A percentile compares a stretch with the other conserved stretches of the same genome.
Evolutionary conservation across 306 rosid species (phyloP).

Genomic region (Lotus japonicus): DNA sequence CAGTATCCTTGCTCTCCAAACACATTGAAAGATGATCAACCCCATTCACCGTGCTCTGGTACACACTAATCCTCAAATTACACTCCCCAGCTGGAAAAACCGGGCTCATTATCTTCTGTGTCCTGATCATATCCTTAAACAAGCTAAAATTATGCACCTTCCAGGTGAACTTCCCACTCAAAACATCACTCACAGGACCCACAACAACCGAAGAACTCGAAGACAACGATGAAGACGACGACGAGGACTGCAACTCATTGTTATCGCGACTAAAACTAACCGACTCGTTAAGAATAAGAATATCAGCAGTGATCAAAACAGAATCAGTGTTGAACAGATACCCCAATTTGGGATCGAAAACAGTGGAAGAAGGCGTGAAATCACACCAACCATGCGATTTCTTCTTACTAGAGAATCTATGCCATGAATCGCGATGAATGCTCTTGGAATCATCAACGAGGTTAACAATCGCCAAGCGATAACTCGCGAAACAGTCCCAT

Average conservation of each 20-base stretch:
- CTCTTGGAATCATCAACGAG: constrained; percentile 74
- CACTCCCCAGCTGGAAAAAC: constrained; percentile 99
- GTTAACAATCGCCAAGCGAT: constrained; percentile 84
- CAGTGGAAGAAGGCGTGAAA: constrained; percentile 82
- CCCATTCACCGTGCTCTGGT: constrained; percentile 91
- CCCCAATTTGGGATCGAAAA: constrained; percentile 85
- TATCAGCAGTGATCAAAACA: constrained; percentile 87
- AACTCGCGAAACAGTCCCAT: constrained; percentile 99
- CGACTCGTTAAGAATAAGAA: constrained; percentile 78
- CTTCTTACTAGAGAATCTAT: constrained; percentile 90
- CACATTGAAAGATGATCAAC: constrained; percentile 95
- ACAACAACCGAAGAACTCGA: constrained; percentile 52
- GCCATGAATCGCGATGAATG: constrained; percentile 96
- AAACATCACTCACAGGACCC: constrained; percentile 61
- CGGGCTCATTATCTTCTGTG: constrained; percentile 98
- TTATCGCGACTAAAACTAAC: constrained; percentile 81
- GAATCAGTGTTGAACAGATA: constrained; percentile 63
- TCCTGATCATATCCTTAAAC: constrained; percentile 88
- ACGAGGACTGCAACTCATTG: constrained; percentile 61
- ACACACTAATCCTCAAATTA: constrained; percentile 97
- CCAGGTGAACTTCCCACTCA: constrained; percentile 99
- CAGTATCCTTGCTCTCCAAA: constrained; percentile 96
- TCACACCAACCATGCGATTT: constrained; percentile 99
- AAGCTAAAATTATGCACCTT: constrained; percentile 90
- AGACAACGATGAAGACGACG: constrained; percentile 30